These are phyloP conservation scores for Ceratobasidium sp. DNA, from an alignment of 1,284 basidiomycete genomes.

Conservation along the genomic window DNA sequence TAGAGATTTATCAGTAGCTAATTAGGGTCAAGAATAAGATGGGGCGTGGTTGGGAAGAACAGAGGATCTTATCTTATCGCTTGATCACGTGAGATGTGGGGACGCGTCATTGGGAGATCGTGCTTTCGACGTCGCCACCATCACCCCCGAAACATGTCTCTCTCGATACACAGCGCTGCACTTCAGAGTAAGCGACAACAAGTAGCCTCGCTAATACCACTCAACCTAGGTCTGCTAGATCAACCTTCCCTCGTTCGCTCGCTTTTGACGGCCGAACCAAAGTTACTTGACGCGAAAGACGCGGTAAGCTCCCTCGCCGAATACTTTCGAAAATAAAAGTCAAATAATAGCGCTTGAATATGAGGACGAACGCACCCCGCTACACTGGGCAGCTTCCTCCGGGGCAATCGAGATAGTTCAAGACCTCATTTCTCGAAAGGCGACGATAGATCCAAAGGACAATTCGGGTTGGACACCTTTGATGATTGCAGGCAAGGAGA, in stretches of 20 bases:
- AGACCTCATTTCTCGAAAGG: constrained; percentile 75
- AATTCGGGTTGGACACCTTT: constrained; percentile 84
- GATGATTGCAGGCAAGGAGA: constrained; percentile 84
- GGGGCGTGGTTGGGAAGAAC: not conserved
- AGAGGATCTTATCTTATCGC: not conserved
- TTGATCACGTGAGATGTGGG: constrained; percentile 10
- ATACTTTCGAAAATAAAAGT: too few relatives aligned
- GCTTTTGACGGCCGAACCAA: constrained; percentile 71
- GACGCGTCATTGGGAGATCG: constrained; percentile 27
- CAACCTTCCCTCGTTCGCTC: constrained; percentile 78
- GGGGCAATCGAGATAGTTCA: constrained; percentile 71
- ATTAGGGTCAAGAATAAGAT: not conserved
- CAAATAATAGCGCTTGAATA: too few relatives aligned
- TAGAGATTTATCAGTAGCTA: not conserved
- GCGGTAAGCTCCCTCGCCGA: too few relatives aligned
- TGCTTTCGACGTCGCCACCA: constrained; percentile 7
- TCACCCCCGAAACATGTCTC: constrained; percentile 32
- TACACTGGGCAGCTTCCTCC: constrained; percentile 89
- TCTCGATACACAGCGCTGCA: constrained; percentile 66
- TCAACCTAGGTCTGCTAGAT: constrained; percentile 51
- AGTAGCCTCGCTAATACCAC: constrained; percentile 47
- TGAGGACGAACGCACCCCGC: constrained; percentile 89
- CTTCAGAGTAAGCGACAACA: constrained; percentile 65
- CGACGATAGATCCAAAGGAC: constrained; percentile 77
- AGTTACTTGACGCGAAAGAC: constrained; percentile 72